Percentiles rank a stretch among this genome's conserved stretches.
Evolutionary conservation across 495 filamentous ascomycete species (phyloP).

Genomic region (Penicillium longicatenatum): DNA sequence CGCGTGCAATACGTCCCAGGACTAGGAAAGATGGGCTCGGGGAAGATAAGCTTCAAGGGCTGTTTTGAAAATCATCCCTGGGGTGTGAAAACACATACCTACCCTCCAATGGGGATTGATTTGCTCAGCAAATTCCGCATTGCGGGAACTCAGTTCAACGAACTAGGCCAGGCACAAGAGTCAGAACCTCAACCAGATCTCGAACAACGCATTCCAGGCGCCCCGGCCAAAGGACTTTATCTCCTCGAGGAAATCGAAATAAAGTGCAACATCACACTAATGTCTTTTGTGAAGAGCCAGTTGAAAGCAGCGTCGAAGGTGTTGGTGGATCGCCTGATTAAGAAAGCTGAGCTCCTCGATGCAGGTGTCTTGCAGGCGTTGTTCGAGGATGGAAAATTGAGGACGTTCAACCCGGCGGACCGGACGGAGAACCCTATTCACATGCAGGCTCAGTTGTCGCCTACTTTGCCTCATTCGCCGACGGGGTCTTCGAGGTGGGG

Average conservation of each 20-base stretch:
- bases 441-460: background rate
- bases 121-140: constrained; percentile 67
- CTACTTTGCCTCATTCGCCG: background rate
- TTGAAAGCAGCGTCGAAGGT: constrained; percentile 68
- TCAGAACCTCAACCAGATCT: constrained; percentile 10
- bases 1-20: constrained; percentile 73
- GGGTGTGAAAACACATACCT: constrained; percentile 74
- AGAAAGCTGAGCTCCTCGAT: constrained; percentile 53
- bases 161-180: constrained; percentile 33
- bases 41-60: constrained; percentile 69
- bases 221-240: constrained; percentile 66
- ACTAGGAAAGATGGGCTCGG: constrained; percentile 52
- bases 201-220: constrained; percentile 52
- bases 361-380: constrained; percentile 29
- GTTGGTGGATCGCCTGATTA: constrained; percentile 65
- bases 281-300: constrained; percentile 72
- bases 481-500: constrained; percentile 1
- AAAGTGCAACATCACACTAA: constrained; percentile 72
- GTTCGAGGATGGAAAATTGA: constrained; percentile 32
- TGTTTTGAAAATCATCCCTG: constrained; percentile 70
- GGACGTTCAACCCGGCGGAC: constrained; percentile 32
- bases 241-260: constrained; percentile 77
- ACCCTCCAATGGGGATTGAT: constrained; percentile 68
- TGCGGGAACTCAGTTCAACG: constrained; percentile 64
- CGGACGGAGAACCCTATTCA: constrained; percentile 4